Evolutionary conservation across 2,329 filamentous ascomycete genomes (phyloP), one percentile per base, ranked within the genome.

Genomic region (Geosmithia putterillii): DNA sequence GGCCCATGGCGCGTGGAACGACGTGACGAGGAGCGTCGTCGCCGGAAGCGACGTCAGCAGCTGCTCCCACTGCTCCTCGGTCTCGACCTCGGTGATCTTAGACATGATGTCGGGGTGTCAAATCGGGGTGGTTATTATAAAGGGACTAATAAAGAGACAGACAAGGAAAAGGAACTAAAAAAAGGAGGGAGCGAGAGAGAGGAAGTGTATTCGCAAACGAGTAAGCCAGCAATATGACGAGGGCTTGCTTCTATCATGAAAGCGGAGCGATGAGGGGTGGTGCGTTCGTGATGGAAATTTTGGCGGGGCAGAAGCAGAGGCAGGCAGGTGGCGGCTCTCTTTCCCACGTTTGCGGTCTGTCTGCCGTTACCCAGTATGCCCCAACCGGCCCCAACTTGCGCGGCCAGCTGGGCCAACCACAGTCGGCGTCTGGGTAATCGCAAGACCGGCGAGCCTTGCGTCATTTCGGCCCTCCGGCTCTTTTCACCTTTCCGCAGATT

Each of bases 1-100:
- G 23, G 92, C 92, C 92, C 92, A 98, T 51, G 89, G 85, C 18
- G 92, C 88, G 62, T 96, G 85, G 72, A 98, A 98, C 61, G 89
- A 95, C 58, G 94, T 78, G 57, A 95, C 73, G 49, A 90, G 73
- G 47, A 95, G 77, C 15, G 84, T 78, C 15, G 80, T 74, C 2
- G 81, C 58, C 10, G 85, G 76, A 14, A 89, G 71, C 37, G 77
- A 71, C 48, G 72, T 69, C 48, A 86, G 69, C 57, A 83, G 73
- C 51, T 76, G 66, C 51, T 80, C 70, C 79, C 92, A 95, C 54
- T 80, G 79, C 52, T 73, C 67, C 55, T 87, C 78, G 53, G 75
- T 79, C 53, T 78, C 74, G 64, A 95, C 82, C 56, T 94, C 84
- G 50, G 74, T 76, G 56, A 95, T 77, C 46, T 76, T 79, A 51